Evolutionary conservation across 768 basidiomycete genomes (phyloP), one percentile per base, ranked within the genome.

Genomic region (Mycena floridula): DNA sequence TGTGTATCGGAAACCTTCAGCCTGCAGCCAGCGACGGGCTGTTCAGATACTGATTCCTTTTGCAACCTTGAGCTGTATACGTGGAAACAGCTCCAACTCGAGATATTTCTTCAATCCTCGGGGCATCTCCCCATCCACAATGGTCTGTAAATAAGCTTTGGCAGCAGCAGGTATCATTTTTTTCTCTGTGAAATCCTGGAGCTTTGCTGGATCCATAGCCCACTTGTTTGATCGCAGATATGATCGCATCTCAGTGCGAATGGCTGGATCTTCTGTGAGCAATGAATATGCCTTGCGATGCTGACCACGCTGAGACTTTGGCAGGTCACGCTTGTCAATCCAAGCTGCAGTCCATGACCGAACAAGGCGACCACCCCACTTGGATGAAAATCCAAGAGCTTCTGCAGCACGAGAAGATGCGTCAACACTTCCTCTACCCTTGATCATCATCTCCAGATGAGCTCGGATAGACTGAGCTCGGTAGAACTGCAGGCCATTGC

Each of bases 191-290:
- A 55, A 59, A 16, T 52, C 25, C 0, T 23, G 44, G 15, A 61
- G 47, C 39, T 57, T 60, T 20, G 23, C 42, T 1, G 59, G 61
- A 40, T 61, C 39, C 48, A 59, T 55, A 13, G 59, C 42, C 58
- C 59, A 59, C 44, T 60, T 60, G 43, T 60, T 55, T n/a, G 52
- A 48, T 1, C 54, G 51, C 15, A 59, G n/a, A 38, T 48, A 59
- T 16, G 45, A 9, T 4, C 44, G 42, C n/a, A 54, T 23, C 37
- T 53, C 54, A 25, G 47, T 40, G 20, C 13, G 12, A 24, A 55
- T 45, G 2, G 5, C 25, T 5, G 54, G 54, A 41, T 54, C 54
- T n/a, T n/a, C n/a, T 12, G 21, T 22, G 9, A 55, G 54, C 13
- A 55, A 28, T 9, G 50, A 46, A 24, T 32, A 55, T 12, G 42